A percentile compares a stretch with the other conserved stretches of the same genome.
phyloP scores from a whole-genome alignment of 495 filamentous ascomycete genomes.

The Astrothelium subdiscretum region DNA sequence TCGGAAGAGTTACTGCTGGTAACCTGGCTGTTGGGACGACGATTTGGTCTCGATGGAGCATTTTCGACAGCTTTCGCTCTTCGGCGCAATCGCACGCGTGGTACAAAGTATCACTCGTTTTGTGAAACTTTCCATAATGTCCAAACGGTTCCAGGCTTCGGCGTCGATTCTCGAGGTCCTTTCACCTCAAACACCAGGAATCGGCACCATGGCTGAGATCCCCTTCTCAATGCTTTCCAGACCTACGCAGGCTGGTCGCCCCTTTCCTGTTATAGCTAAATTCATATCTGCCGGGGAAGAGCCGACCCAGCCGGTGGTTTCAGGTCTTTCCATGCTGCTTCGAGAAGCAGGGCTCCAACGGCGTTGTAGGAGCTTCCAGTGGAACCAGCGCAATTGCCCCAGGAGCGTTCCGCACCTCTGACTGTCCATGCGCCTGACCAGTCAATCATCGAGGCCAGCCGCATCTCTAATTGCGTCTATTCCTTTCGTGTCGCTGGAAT shows the following conservation, averaged over 20 bases:
- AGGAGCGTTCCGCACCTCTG: constrained; percentile 1
- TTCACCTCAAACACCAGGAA: not conserved
- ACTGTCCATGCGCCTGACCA: constrained; percentile 2
- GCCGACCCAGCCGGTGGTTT: not conserved
- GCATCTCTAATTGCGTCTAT: not conserved
- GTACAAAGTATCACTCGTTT: not conserved
- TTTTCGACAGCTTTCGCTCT: not conserved
- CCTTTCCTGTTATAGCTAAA: not conserved
- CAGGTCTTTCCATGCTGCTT: not conserved
- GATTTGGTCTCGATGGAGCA: not conserved
- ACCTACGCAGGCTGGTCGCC: not conserved
- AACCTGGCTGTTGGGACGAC: not conserved
- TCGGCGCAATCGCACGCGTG: not conserved
- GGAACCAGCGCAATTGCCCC: constrained; percentile 1
- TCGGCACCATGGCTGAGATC: not conserved
- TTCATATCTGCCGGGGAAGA: not conserved
- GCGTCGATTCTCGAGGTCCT: not conserved
- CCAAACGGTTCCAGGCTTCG: not conserved
- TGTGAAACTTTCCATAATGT: not conserved
- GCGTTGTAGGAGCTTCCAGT: constrained; percentile 1
- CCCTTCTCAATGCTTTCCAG: not conserved
- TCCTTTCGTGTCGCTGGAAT: constrained; percentile 1
- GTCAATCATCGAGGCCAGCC: not conserved
- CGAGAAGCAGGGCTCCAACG: constrained; percentile 1
- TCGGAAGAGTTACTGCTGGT: not conserved